A percentile compares a stretch with the other conserved stretches of the same genome.
These are phyloP conservation scores for Arctostaphylos glauca DNA, from an alignment of 148 eudicot genomes.

Conservation along the genomic window DNA sequence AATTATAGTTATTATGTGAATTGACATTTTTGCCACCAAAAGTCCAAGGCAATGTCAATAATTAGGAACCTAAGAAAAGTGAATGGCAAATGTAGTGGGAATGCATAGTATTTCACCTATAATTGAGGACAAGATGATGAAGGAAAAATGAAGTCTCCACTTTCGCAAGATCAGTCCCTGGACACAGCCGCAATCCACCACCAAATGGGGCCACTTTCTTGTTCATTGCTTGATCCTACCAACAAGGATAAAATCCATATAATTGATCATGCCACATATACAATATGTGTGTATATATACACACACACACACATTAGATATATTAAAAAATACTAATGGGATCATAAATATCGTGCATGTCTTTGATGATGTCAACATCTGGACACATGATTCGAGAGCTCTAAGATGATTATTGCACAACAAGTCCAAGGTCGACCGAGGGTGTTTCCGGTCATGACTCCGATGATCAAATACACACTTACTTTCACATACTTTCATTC, in stretches of 20 bases:
- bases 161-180: conserved; percentile 48
- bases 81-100: neutral
- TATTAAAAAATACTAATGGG: too few species aligned
- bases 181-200: conserved; percentile 49
- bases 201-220: conserved; percentile 46
- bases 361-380: too few species aligned
- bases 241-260: neutral
- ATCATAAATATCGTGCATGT: too few species aligned
- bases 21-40: neutral
- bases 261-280: neutral
- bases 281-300: neutral
- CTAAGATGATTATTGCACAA: too few species aligned
- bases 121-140: conserved; percentile 46
- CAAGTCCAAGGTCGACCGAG: too few species aligned
- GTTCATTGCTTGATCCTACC: conserved; percentile 32
- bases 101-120: conserved; percentile 23
- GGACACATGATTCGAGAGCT: too few species aligned
- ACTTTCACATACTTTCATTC: too few species aligned
- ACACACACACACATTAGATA: too few species aligned
- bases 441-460: too few species aligned
- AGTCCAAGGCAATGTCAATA: neutral
- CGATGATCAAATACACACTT: too few species aligned
- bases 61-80: neutral
- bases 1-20: neutral
- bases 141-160: conserved; percentile 43